Conservation (phyloP, 805 yeast species). For the Scheffersomyces lignosus region DNA sequence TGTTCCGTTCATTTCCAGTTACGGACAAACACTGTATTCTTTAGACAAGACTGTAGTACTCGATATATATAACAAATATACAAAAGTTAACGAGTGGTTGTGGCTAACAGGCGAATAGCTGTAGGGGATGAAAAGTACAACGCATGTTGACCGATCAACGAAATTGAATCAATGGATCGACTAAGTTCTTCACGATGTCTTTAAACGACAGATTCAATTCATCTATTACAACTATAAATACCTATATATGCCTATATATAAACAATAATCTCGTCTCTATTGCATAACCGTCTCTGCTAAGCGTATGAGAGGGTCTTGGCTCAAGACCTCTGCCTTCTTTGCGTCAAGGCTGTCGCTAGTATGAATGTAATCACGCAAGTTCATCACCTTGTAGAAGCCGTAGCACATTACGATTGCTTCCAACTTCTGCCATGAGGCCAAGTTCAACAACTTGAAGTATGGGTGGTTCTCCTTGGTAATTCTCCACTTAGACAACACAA, state of each 20-base stretch:
- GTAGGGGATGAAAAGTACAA: too few relatives aligned
- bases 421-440: slow-evolving; percentile 30
- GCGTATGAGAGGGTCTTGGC: slow-evolving; percentile 11
- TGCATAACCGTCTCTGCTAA: slow-evolving; percentile 9
- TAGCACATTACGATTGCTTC: slow-evolving; percentile 35
- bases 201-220: too few relatives aligned
- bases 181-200: too few relatives aligned
- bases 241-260: too few relatives aligned
- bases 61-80: too few relatives aligned
- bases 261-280: too few relatives aligned
- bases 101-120: background rate
- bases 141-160: too few relatives aligned
- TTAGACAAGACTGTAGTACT: too few relatives aligned
- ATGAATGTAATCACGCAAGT: slow-evolving; percentile 31
- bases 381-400: slow-evolving; percentile 39
- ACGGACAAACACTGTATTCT: too few relatives aligned
- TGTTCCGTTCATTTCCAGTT: too few relatives aligned
- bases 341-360: slow-evolving; percentile 13
- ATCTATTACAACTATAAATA: too few relatives aligned
- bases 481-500: slow-evolving; percentile 43
- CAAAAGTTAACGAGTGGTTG: background rate
- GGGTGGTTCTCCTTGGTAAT: slow-evolving; percentile 41
- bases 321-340: slow-evolving; percentile 7
- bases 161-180: too few relatives aligned
- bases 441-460: slow-evolving; percentile 22